phyloP scores from a whole-genome alignment of 176 grass and related monocot species.

The Aegilops umbellulata region DNA sequence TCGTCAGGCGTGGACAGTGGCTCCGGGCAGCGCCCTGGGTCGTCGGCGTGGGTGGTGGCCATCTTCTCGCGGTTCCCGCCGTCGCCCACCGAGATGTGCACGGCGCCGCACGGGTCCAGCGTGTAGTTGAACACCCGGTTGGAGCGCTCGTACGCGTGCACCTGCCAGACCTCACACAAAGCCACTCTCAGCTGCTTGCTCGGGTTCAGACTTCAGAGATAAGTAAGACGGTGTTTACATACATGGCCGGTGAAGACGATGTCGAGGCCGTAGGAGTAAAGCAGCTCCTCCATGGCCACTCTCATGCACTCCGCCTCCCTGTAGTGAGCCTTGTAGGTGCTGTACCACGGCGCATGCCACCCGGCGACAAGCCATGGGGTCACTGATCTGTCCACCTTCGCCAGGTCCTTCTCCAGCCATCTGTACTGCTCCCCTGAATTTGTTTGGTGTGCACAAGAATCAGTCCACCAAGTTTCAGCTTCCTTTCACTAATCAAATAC shows the following conservation, averaged over 20 bases:
- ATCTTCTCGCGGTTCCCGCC: constrained; percentile 36
- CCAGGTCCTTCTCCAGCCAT: constrained; percentile 77
- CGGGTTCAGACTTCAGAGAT: neutral
- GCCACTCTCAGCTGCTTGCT: neutral
- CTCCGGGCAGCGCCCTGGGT: constrained; percentile 56
- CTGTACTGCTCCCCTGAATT: constrained; percentile 61
- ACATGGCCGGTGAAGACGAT: constrained; percentile 89
- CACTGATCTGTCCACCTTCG: constrained; percentile 59
- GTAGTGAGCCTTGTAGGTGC: constrained; percentile 79
- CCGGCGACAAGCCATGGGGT: constrained; percentile 82
- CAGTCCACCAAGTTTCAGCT: neutral
- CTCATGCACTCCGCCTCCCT: constrained; percentile 88
- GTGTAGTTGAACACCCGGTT: constrained; percentile 74
- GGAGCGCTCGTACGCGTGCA: constrained; percentile 87
- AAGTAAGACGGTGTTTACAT: neutral
- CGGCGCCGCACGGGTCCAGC: constrained; percentile 15
- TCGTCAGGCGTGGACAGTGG: constrained; percentile 18
- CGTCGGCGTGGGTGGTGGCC: constrained; percentile 65
- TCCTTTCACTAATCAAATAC: too few relatives aligned
- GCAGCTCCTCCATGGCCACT: constrained; percentile 85
- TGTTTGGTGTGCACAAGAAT: neutral
- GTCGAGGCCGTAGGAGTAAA: constrained; percentile 69
- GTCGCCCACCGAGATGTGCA: constrained; percentile 11
- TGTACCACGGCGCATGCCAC: constrained; percentile 94
- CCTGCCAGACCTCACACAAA: constrained; percentile 37